Evolutionary conservation across 345 rosid species (phyloP), one percentile per base, ranked within the genome.

Genomic region (Syzygium grande): DNA sequence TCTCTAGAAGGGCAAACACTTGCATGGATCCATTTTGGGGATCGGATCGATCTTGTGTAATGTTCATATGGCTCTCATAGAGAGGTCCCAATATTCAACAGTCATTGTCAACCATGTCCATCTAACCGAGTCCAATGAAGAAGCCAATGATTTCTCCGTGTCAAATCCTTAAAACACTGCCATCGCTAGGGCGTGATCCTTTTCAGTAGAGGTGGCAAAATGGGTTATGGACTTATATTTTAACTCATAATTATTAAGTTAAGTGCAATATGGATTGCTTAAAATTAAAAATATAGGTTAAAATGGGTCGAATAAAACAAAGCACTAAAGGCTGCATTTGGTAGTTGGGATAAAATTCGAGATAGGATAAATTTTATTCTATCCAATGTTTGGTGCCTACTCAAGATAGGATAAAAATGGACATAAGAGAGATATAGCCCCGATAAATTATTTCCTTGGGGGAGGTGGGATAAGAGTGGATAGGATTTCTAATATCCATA

Each of bases 31-130:
- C 79, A 30, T 4, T 68, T 1, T 7, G 7, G 11, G 23, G 46
- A 19, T 68, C 0, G 0, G 46, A 23, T 21, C 43, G 17, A 0
- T 68, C 79, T 34, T 34, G 8, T 65, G 22, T 16, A 16, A 65
- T 30, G 0, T 17, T 65, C 3, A 16, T 16, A 30, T 65, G 11
- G 78, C 22, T 65, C 78, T n/a, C 10, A 0, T 8, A 63, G 0
- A 29, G 77, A 63, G 10, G 21, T 63, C 38, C n/a, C 10, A 3
- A 63, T 4, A 29, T 63, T 14, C 30, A 29, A 15, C 38, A 1
- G 22, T 53, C 56, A 3, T 17, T 21, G 17, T 53, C 17, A 53
- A 53, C 21, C 22, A 16, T 53, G 56, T 6, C 8, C 56, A 53
- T 53, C 22, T 17, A 53, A 53, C 21, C 3, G 3, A 53, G 56